phyloP scores from a whole-genome alignment of 768 basidiomycete species.

The Suillus ampliporus region DNA sequence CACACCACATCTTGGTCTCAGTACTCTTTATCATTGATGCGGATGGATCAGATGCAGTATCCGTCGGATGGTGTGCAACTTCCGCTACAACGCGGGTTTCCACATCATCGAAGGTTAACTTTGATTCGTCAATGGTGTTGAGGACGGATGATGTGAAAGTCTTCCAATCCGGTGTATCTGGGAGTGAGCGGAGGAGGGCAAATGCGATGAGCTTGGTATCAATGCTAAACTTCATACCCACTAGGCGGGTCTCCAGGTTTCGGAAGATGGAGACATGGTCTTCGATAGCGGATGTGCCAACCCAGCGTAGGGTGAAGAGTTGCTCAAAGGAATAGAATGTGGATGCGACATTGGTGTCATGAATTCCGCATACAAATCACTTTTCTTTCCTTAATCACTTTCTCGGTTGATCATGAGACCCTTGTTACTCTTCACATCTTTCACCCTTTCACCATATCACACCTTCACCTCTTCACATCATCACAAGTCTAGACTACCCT shows the following conservation, averaged over 20 bases:
- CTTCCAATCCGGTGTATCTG: conserved; percentile 6
- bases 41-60: not conserved
- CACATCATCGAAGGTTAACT: conserved; percentile 4
- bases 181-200: conserved; percentile 8
- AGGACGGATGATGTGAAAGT: conserved; percentile 5
- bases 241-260: conserved; percentile 5
- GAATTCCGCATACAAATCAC: no score
- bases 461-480: no score
- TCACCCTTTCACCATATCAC: no score
- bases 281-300: not conserved
- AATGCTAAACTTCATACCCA: conserved; percentile 8
- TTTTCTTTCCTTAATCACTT: no score
- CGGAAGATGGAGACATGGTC: conserved; percentile 1
- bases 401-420: no score
- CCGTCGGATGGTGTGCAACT: not conserved
- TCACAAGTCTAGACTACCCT: no score
- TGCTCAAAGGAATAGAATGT: not conserved
- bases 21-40: not conserved
- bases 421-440: no score
- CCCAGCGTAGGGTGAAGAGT: not conserved
- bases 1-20: not conserved
- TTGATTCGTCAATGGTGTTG: conserved; percentile 2
- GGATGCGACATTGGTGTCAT: not conserved
- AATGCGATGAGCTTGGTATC: conserved; percentile 9
- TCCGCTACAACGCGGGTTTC: not conserved